A percentile compares a stretch with the other conserved stretches of the same genome.
These are phyloP conservation scores for Sutorius australiensis DNA, from an alignment of 768 basidiomycete genomes.

Conservation along the genomic window DNA sequence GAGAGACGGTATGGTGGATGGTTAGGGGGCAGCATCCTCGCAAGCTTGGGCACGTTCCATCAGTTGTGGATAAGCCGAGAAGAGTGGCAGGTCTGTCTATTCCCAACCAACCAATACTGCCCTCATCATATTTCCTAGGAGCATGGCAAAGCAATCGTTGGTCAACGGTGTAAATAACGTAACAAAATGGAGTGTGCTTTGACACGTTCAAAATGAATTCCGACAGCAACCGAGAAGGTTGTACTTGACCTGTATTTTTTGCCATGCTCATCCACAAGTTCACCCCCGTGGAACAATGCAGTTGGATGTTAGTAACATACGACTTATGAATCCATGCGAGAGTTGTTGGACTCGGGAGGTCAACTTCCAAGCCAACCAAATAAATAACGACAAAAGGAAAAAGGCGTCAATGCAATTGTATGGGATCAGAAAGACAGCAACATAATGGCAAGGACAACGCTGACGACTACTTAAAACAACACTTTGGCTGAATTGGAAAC, in stretches of 20 bases:
- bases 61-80: conserved; percentile 94
- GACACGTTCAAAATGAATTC: neutral
- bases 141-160: conserved; percentile 78
- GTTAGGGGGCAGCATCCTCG: conserved; percentile 94
- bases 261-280: neutral
- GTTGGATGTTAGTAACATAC: conserved; percentile 13
- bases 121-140: conserved; percentile 44
- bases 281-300: conserved; percentile 4
- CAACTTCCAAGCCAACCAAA: conserved; percentile 35
- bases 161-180: conserved; percentile 76
- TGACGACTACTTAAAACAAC: conserved; percentile 28
- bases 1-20: conserved; percentile 92
- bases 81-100: conserved; percentile 75
- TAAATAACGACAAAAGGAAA: conserved; percentile 21
- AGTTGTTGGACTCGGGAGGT: conserved; percentile 28
- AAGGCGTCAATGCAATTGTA: conserved; percentile 16
- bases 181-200: neutral
- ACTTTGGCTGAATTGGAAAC: conserved; percentile 19
- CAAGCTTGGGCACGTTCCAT: conserved; percentile 95
- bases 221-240: neutral
- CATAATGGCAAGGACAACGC: conserved; percentile 27
- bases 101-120: neutral
- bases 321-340: conserved; percentile 10
- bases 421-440: conserved; percentile 13
- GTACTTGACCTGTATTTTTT: neutral